Conservation (phyloP, 2,329 filamentous ascomycete species). For the Bisporella sp. region DNA sequence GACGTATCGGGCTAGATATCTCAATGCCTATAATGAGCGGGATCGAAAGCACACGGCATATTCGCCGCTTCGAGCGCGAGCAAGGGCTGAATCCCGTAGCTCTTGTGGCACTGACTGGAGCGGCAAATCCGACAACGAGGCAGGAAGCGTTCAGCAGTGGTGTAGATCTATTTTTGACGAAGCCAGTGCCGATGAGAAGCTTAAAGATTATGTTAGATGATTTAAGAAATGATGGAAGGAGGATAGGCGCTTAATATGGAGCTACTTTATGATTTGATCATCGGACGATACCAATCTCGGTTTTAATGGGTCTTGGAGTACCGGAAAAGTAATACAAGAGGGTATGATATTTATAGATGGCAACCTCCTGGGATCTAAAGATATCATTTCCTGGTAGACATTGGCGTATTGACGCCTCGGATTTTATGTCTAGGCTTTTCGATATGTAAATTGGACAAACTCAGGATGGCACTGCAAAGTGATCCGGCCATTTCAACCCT, state of each 20-base stretch:
- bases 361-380: no score
- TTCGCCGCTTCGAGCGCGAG: conserved; percentile 40
- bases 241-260: neutral
- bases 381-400: no score
- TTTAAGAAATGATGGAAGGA: conserved; percentile 17
- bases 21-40: conserved; percentile 50
- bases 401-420: no score
- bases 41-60: conserved; percentile 38
- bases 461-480: no score
- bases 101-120: conserved; percentile 45
- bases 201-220: conserved; percentile 24
- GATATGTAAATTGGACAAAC: no score
- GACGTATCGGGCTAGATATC: conserved; percentile 33
- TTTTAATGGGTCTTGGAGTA: no score
- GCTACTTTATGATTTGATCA: no score
- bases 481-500: no score
- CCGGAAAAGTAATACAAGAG: no score
- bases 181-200: conserved; percentile 36
- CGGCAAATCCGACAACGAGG: conserved; percentile 41
- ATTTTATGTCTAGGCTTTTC: no score
- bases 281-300: no score
- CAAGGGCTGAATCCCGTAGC: conserved; percentile 33
- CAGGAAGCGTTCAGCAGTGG: conserved; percentile 45
- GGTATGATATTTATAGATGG: no score
- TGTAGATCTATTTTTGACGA: conserved; percentile 47